Evolutionary conservation across 331 rosid species (phyloP).

Genomic region (Telfairia occidentalis): DNA sequence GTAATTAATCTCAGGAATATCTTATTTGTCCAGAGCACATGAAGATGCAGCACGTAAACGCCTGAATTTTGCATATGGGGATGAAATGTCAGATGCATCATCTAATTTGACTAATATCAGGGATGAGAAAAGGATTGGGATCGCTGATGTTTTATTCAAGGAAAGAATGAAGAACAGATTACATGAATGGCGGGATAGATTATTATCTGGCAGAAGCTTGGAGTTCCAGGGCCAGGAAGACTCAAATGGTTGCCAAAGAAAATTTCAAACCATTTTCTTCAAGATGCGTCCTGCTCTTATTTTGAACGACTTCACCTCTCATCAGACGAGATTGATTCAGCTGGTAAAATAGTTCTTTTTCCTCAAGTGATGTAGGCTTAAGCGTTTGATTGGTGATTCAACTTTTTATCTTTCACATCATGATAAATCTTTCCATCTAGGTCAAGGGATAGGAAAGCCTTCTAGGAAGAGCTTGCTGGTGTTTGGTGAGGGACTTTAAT

Average conservation of each 20-base stretch:
- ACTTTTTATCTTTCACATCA: neutral
- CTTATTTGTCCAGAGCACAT: conserved; percentile 89
- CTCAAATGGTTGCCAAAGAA: conserved; percentile 41
- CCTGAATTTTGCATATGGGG: conserved; percentile 29
- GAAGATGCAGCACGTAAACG: conserved; percentile 48
- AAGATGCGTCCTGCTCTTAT: conserved; percentile 69
- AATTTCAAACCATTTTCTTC: conserved; percentile 53
- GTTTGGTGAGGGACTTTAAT: too few species aligned
- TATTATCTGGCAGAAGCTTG: conserved; percentile 32
- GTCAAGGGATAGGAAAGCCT: too few species aligned
- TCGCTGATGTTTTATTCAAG: conserved; percentile 54
- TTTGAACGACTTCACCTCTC: conserved; percentile 69
- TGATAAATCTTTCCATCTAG: too few species aligned
- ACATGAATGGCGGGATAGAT: conserved; percentile 67
- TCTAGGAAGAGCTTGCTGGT: too few species aligned
- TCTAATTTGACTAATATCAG: conserved; percentile 28
- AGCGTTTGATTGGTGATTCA: neutral
- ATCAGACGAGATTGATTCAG: conserved; percentile 68
- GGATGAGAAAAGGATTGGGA: conserved; percentile 26
- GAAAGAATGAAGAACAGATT: conserved; percentile 68
- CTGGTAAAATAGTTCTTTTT: conserved; percentile 35
- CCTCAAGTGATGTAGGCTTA: neutral
- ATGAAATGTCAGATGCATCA: conserved; percentile 25
- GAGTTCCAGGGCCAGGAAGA: conserved; percentile 32
- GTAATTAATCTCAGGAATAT: conserved; percentile 83